These are phyloP conservation scores for Furcasterigmium sp. DNA, from an alignment of 2,329 filamentous ascomycete species.

Conservation along the genomic window DNA sequence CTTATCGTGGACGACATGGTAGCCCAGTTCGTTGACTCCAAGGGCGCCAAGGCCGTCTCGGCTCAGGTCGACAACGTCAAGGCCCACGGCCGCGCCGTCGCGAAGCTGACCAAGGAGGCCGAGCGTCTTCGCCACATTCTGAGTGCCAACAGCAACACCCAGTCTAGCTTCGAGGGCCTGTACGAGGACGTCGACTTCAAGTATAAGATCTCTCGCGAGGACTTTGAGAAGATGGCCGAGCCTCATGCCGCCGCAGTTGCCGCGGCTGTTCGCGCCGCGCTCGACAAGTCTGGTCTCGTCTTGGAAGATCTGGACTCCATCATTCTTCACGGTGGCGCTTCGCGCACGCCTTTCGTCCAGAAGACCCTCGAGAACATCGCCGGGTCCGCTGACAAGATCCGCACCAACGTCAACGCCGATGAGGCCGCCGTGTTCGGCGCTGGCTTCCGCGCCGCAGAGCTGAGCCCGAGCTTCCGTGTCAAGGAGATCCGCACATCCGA, in stretches of 20 bases:
- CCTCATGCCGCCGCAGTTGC: slow-evolving; percentile 63
- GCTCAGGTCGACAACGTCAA: slow-evolving; percentile 60
- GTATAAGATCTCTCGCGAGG: slow-evolving; percentile 75
- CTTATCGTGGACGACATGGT: slow-evolving; percentile 89
- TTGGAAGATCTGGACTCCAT: slow-evolving; percentile 78
- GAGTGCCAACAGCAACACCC: slow-evolving; percentile 84
- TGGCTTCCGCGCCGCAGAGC: slow-evolving; percentile 84
- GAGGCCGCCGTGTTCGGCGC: slow-evolving; percentile 95
- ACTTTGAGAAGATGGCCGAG: slow-evolving; percentile 76
- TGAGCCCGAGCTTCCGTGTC: slow-evolving; percentile 94
- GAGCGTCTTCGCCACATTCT: slow-evolving; percentile 83
- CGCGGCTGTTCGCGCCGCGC: slow-evolving; percentile 65
- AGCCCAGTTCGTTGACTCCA: slow-evolving; percentile 66
- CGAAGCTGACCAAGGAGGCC: slow-evolving; percentile 90
- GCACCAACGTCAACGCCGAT: slow-evolving; percentile 93
- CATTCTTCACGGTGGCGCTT: slow-evolving; percentile 87
- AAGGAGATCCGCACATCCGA: slow-evolving; percentile 92
- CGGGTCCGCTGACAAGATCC: slow-evolving; percentile 71
- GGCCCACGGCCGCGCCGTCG: slow-evolving; percentile 75
- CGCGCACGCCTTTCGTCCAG: slow-evolving; percentile 91
- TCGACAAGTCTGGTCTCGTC: slow-evolving; percentile 67
- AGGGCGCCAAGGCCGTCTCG: slow-evolving; percentile 59
- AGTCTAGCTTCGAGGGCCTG: slow-evolving; percentile 78
- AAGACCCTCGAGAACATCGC: slow-evolving; percentile 74
- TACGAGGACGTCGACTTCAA: slow-evolving; percentile 91